Conservation (phyloP, 768 basidiomycete species). For the Leccinellum albellum region DNA sequence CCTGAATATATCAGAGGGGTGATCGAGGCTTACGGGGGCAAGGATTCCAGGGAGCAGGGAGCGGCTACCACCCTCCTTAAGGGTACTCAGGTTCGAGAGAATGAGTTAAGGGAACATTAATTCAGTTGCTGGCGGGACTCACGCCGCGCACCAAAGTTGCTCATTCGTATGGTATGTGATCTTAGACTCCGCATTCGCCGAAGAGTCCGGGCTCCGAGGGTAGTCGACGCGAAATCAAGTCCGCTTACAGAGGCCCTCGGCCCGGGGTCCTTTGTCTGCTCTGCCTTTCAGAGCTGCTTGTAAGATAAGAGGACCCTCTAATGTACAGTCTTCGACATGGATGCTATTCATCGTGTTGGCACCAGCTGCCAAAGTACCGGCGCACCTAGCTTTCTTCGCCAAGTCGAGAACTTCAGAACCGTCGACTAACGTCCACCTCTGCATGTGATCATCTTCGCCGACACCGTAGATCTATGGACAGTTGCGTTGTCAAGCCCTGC, state of each 20-base stretch:
- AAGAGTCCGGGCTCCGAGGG: slow-evolving; percentile 31
- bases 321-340: slow-evolving; percentile 40
- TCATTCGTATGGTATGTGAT: slow-evolving; percentile 32
- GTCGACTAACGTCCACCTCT: not conserved
- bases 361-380: slow-evolving; percentile 44
- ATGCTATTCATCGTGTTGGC: slow-evolving; percentile 36
- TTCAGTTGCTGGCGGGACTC: slow-evolving; percentile 5
- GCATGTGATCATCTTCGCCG: slow-evolving; percentile 31
- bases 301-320: slow-evolving; percentile 33
- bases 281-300: slow-evolving; percentile 37
- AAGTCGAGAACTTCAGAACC: slow-evolving; percentile 18
- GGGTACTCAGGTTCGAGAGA: slow-evolving; percentile 22
- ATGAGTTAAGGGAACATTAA: not conserved
- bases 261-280: slow-evolving; percentile 39
- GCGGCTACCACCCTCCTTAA: slow-evolving; percentile 31
- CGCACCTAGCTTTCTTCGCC: slow-evolving; percentile 29
- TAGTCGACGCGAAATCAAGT: not conserved
- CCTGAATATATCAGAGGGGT: not conserved
- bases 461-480: slow-evolving; percentile 38
- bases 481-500: not conserved
- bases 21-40: slow-evolving; percentile 33
- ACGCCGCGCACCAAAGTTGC: slow-evolving; percentile 37
- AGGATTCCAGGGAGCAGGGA: slow-evolving; percentile 33
- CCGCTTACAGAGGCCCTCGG: slow-evolving; percentile 40
- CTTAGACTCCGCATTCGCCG: slow-evolving; percentile 26